phyloP scores from a whole-genome alignment of 768 basidiomycete genomes.

The Glaciozyma martinii region DNA sequence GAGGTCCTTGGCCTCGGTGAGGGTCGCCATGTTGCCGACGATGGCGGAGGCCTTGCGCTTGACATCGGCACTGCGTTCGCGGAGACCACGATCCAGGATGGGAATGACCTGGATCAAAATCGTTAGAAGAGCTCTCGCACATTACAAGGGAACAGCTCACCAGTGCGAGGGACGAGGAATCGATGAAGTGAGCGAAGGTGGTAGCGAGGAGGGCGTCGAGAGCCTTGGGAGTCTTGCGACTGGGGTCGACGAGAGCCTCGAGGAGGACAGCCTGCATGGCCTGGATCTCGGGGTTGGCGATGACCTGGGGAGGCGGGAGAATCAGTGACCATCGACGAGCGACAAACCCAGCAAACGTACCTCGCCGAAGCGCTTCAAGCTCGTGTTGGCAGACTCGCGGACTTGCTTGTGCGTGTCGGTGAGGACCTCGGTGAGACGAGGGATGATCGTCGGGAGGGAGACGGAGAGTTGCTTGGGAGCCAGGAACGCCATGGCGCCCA shows the following conservation, averaged over 20 bases:
- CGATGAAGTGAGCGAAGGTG: conserved; percentile 96
- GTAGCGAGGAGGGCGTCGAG: conserved; percentile 79
- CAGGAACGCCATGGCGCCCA: conserved; percentile 98
- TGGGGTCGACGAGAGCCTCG: conserved; percentile 90
- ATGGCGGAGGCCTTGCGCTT: conserved; percentile 96
- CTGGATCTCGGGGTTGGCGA: conserved; percentile 94
- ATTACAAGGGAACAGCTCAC: conserved; percentile 43
- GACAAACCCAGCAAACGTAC: neutral
- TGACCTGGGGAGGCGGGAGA: conserved; percentile 48
- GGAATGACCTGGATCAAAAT: conserved; percentile 62
- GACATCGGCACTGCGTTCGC: conserved; percentile 82
- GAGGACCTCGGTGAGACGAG: conserved; percentile 83
- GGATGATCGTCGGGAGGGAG: conserved; percentile 92
- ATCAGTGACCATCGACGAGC: neutral
- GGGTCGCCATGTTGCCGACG: conserved; percentile 87
- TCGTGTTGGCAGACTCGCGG: conserved; percentile 80
- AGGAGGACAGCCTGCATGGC: conserved; percentile 77
- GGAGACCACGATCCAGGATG: conserved; percentile 83
- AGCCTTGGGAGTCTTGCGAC: conserved; percentile 70
- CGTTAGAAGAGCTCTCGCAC: conserved; percentile 6
- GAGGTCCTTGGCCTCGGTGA: conserved; percentile 84
- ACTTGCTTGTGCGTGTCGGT: conserved; percentile 98
- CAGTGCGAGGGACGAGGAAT: conserved; percentile 87
- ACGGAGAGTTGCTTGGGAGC: conserved; percentile 89
- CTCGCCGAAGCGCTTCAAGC: conserved; percentile 94